phyloP scores from a whole-genome alignment of 768 basidiomycete species.

The Aureoboletus auriporus region DNA sequence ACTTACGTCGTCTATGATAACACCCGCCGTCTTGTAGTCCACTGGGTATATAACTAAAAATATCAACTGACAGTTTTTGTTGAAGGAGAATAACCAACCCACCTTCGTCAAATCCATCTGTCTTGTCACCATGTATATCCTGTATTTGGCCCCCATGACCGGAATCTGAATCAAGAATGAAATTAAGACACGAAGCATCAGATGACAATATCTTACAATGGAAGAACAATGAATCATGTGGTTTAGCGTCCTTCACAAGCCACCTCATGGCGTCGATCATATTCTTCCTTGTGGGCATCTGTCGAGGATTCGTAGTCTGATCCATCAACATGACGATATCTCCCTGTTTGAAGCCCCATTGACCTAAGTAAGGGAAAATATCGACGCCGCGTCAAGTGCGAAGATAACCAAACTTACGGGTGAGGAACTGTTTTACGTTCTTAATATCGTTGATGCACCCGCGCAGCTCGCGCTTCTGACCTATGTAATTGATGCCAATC shows the following conservation, averaged over 20 bases:
- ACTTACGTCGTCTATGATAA: conserved; percentile 76
- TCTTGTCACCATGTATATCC: conserved; percentile 75
- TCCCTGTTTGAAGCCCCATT: conserved; percentile 45
- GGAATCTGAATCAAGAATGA: conserved; percentile 52
- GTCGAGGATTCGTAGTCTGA: conserved; percentile 37
- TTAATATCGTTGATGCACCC: conserved; percentile 83
- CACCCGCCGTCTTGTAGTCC: conserved; percentile 72
- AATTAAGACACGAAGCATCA: background rate
- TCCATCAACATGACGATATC: conserved; percentile 59
- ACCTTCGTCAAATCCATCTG: conserved; percentile 80
- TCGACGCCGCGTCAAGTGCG: background rate
- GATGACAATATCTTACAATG: conserved; percentile 43
- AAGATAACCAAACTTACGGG: conserved; percentile 36
- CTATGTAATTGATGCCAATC: conserved; percentile 80
- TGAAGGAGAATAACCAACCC: background rate
- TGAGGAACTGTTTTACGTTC: conserved; percentile 66
- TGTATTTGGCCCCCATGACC: conserved; percentile 93
- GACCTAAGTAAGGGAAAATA: conserved; percentile 20
- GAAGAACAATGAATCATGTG: conserved; percentile 74
- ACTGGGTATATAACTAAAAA: conserved; percentile 78
- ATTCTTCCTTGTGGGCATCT: conserved; percentile 49
- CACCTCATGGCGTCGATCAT: conserved; percentile 58
- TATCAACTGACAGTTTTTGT: background rate
- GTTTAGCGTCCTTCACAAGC: conserved; percentile 65
- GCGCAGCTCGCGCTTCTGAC: conserved; percentile 55